Base-by-base conservation (phyloP, 495 filamentous ascomycete genomes). In the Margaritispora aquatica region DNA sequence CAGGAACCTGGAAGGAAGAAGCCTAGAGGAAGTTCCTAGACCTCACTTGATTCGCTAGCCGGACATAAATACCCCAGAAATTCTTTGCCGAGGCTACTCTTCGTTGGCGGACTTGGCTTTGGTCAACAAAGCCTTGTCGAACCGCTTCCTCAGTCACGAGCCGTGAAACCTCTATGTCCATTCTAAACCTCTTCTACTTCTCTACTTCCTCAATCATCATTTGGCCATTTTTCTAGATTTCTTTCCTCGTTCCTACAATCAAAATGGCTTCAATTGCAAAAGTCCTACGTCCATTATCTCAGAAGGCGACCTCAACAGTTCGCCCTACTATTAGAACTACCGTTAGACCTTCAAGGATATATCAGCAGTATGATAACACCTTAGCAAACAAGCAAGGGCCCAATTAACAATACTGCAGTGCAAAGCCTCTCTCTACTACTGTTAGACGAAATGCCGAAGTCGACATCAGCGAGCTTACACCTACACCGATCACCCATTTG, bases 401-500 rank as follows among this genome's bases (percentile, higher is more conserved):
- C 65, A 55, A 59, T 31, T 62, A 24, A 60, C 49, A 54, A 47
- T 17, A 51, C 15, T 50, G 1, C 60, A 88, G 79, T 63, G 73
- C 79, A 63, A 79, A 88, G 77, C 76, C 84, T 20, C 81, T 95
- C 64, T 89, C 89, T n/a, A 83, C 84, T 26, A 91, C 89, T 0
- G 61, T 80, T 54, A 72, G 76, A 58, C 82, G 77, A 57, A 75
- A 78, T 60, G 71, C 77, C 46, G 73, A 80, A 38, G 69, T 74
- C 56, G 88, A 90, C 70, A 77, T 94, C 60, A 77, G 80, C 57
- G 80, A 82, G 26, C 76, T 96, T 63, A 84, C 86, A 7, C 94
- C 94, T 0, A 97, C 92, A 0, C 95, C 94, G 23, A 97, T 99
- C 74, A 87, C 88, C 57, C 91, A 93, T 74, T 73, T 96, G 66